Evolutionary conservation across 2,329 filamentous ascomycete genomes (phyloP), one percentile per base, ranked within the genome.

Genomic region (Podosphaera xanthii): DNA sequence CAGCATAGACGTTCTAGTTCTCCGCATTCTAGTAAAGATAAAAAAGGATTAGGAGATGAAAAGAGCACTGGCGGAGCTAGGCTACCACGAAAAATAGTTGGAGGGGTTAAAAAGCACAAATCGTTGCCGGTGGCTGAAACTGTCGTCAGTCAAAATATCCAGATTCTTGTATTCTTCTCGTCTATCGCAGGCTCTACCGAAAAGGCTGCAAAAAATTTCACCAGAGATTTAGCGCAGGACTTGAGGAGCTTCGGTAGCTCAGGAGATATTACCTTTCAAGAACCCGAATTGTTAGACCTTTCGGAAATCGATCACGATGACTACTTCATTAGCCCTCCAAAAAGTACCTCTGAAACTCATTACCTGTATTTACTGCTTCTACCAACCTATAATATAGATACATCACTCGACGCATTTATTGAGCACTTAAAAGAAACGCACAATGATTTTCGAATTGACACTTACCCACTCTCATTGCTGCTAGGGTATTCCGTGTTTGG

Each of bases 381-480:
- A 3, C 92, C 91, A 0, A 90, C 86, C 63, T 97, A 96, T 74
- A 94, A 97, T 68, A 95, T 96, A 67, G 91, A 96, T 67, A 91
- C 87, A 6, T 86, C 94, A 64, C 81, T 95, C 64, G 86, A 90
- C 67, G 91, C 81, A 14, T 90, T 97, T 69, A 75, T 97, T 33
- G 82, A 87, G 63, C 88, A 95, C 69, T 73, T 98, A 4, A 78
- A 86, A 68, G 91, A 98, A 70, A 97, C 90, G 0, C 91, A 97
- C 69, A 82, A 97, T 72, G 92, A 98, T 70, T 97, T 97, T 75
- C 82, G 91, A 60, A 94, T 98, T 64, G 90, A 97, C 66, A 95
- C 89, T 0, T 84, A 86, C 0, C 85, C 92, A 0, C 72, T 98
- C 54, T 82, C 84, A 0, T 73, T 76, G 0, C 71, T 97, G 14